phyloP scores from a whole-genome alignment of 2,329 filamentous ascomycete genomes.

The Zymoseptoria pseudotritici region DNA sequence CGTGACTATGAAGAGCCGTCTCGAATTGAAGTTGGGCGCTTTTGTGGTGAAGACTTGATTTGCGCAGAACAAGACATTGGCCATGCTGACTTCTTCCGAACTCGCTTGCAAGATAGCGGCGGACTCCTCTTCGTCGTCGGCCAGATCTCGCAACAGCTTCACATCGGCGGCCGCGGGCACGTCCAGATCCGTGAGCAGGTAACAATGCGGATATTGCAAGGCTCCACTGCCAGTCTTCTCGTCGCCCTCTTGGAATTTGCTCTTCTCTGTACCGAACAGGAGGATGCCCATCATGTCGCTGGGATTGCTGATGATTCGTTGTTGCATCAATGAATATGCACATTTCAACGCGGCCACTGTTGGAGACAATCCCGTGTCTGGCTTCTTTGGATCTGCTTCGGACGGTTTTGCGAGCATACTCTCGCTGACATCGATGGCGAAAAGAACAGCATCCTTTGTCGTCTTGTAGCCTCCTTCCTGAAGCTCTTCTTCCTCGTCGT shows the following conservation, averaged over 20 bases:
- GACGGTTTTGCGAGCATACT: conserved; percentile 72
- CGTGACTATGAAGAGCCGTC: conserved; percentile 90
- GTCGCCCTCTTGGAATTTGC: conserved; percentile 65
- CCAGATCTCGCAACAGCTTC: conserved; percentile 65
- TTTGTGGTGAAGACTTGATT: conserved; percentile 96
- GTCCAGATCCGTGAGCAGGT: conserved; percentile 80
- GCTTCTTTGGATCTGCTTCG: conserved; percentile 61
- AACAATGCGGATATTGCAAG: conserved; percentile 79
- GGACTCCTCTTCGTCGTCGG: conserved; percentile 70
- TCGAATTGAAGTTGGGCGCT: conserved; percentile 86
- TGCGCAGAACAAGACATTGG: conserved; percentile 85
- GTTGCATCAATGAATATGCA: conserved; percentile 91
- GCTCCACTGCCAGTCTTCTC: conserved; percentile 46
- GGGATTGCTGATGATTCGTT: conserved; percentile 93
- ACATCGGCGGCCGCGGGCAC: conserved; percentile 82
- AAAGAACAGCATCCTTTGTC: conserved; percentile 95
- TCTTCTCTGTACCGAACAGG: conserved; percentile 81
- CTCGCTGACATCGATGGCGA: conserved; percentile 83
- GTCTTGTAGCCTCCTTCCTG: conserved; percentile 74
- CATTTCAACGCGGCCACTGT: conserved; percentile 83
- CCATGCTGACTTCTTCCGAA: conserved; percentile 66
- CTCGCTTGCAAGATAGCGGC: conserved; percentile 63
- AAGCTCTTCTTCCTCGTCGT: conserved; percentile 62
- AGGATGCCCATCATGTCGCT: conserved; percentile 96
- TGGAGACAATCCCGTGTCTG: conserved; percentile 64